These are phyloP conservation scores for Silene coronaria DNA, from an alignment of 179 eudicot species.

Conservation along the genomic window DNA sequence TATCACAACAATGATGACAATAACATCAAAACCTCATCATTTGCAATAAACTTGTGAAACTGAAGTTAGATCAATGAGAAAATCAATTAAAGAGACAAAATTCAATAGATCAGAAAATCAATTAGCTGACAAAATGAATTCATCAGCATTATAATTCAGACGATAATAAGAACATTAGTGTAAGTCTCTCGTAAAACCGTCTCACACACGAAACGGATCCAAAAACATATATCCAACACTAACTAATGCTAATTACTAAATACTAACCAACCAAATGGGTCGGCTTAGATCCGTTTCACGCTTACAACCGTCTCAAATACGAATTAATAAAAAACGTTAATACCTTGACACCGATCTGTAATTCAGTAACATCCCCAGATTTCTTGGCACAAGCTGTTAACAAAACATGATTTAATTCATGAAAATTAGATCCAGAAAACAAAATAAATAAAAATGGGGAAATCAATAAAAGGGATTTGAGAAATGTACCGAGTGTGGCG, in stretches of 20 bases:
- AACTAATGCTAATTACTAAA: too few species aligned
- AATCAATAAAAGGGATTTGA: background rate
- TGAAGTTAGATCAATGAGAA: background rate
- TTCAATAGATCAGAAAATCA: background rate
- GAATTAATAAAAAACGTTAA: too few species aligned
- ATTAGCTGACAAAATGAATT: background rate
- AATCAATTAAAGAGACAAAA: background rate
- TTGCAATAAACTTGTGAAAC: background rate
- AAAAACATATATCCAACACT: too few species aligned
- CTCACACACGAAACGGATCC: too few species aligned
- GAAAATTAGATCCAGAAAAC: constrained; percentile 14
- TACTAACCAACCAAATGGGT: too few species aligned
- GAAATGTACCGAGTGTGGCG: constrained; percentile 23
- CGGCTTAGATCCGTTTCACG: too few species aligned
- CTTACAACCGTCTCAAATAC: too few species aligned
- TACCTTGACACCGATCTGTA: constrained; percentile 99
- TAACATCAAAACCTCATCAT: background rate
- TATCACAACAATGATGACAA: background rate
- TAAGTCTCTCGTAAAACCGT: too few species aligned
- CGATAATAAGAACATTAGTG: background rate
- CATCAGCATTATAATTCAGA: background rate
- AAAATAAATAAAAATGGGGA: background rate
- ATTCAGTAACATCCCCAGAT: constrained; percentile 53
- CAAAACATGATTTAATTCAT: background rate
- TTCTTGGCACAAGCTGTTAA: constrained; percentile 31